Evolutionary conservation across 805 yeast species (phyloP), one percentile per base, ranked within the genome.

Genomic region (Candida dajiaensis): DNA sequence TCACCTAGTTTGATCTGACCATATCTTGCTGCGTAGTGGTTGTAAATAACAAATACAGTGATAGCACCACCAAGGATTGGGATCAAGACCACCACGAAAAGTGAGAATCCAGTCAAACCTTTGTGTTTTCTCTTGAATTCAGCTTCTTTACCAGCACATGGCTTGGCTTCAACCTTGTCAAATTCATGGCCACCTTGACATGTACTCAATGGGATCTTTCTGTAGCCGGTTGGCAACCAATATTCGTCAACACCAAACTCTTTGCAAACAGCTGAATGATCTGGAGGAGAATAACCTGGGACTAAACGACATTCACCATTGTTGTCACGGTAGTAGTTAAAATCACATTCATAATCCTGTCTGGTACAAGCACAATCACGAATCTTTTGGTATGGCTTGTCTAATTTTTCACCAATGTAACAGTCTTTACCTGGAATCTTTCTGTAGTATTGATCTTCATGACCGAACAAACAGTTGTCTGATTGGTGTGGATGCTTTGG

Each of bases 321-420:
- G 0, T 57, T 50, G 43, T 81, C 81, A 49, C 83, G 74, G 47
- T 66, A 77, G 64, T 73, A 90, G 66, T 90, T 90, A 70, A 81
- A 88, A 64, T 94, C 99, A 74, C 99, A 94, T 65, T 94, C 99
- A 60, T 71, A 94, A 59, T 92, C 99, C 44, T 77, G 76, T 64
- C 96, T 77, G 0, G 94, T 74, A 69, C 99, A 94, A 1, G 83
- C 62, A 68, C 99, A 94, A 62, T 86, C 82, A 49, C 79, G 71
- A 11, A 76, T 62, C 12, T 76, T 70, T 52, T 73, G 74, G 58
- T 72, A 77, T 1, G 86, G 89, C 25, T 76, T 69, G 23, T 68
- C 62, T 38, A 86, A 70, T 40, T 84, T 80, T 45, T 77, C 77
- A 46, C 72, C 77, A 50, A 88, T 82, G 58, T 81, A 85, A 66